Evolutionary conservation across 2,329 filamentous ascomycete genomes (phyloP).

Genomic region (Paecilomyces dactylethromorphus): DNA sequence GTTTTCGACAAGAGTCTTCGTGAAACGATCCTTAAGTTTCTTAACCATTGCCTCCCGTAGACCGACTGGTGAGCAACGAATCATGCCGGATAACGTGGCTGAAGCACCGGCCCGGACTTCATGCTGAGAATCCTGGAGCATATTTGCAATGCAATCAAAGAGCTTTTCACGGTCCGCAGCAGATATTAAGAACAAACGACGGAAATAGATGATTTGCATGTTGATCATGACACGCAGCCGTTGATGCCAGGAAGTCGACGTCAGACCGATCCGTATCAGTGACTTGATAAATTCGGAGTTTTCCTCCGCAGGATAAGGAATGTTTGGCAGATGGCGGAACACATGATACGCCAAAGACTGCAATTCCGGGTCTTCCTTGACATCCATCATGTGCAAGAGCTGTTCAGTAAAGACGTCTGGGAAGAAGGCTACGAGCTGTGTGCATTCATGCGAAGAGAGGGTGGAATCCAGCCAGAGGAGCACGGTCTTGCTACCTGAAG

Average conservation of each 20-base stretch:
- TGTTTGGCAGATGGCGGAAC: slow-evolving; percentile 91
- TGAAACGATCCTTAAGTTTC: slow-evolving; percentile 72
- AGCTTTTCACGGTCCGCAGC: slow-evolving; percentile 68
- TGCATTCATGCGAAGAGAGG: slow-evolving; percentile 87
- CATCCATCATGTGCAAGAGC: slow-evolving; percentile 98
- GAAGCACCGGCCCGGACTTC: slow-evolving; percentile 93
- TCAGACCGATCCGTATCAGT: slow-evolving; percentile 80
- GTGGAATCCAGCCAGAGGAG: slow-evolving; percentile 91
- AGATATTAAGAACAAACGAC: slow-evolving; percentile 81
- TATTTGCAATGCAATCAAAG: slow-evolving; percentile 88
- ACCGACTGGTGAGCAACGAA: slow-evolving; percentile 79
- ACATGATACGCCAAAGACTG: slow-evolving; percentile 94
- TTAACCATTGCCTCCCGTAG: slow-evolving; percentile 74
- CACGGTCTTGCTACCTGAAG: slow-evolving; percentile 91
- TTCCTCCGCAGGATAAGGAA: slow-evolving; percentile 82
- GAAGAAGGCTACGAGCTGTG: slow-evolving; percentile 84
- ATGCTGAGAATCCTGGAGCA: slow-evolving; percentile 86
- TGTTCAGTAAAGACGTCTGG: slow-evolving; percentile 83
- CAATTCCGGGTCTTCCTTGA: slow-evolving; percentile 95
- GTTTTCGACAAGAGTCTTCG: slow-evolving; percentile 68
- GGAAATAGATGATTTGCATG: slow-evolving; percentile 98
- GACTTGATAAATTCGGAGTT: slow-evolving; percentile 77
- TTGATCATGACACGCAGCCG: slow-evolving; percentile 91
- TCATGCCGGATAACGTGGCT: slow-evolving; percentile 92
- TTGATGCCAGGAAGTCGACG: slow-evolving; percentile 87